phyloP scores from a whole-genome alignment of 768 basidiomycete genomes.

The Lactarius akahatsu region DNA sequence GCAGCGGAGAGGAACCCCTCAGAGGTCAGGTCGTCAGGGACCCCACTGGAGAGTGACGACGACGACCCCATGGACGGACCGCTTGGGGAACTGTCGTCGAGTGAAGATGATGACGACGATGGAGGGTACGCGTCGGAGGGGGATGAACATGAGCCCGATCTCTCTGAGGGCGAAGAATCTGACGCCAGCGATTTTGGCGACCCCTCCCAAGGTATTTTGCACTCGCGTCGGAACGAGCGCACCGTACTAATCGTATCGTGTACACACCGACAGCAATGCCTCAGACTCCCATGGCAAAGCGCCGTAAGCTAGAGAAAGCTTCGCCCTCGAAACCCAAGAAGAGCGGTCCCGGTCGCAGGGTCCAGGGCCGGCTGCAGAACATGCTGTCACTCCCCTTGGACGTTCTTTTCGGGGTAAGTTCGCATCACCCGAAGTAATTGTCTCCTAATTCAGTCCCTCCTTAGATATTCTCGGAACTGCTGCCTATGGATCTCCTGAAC shows the following conservation, averaged over 20 bases:
- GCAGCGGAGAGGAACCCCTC: not conserved
- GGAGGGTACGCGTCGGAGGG: not conserved
- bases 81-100: slow-evolving; percentile 5
- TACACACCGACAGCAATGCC: not conserved
- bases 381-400: slow-evolving; percentile 25
- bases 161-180: slow-evolving; percentile 6
- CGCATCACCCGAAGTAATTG: not conserved
- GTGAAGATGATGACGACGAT: slow-evolving; percentile 5
- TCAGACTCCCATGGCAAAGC: slow-evolving; percentile 3
- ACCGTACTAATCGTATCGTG: slow-evolving; percentile 8
- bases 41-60: slow-evolving; percentile 3
- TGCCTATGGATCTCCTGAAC: slow-evolving; percentile 26
- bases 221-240: not conserved
- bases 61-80: slow-evolving; percentile 18
- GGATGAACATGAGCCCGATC: slow-evolving; percentile 6
- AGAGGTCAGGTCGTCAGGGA: not conserved
- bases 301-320: slow-evolving; percentile 14
- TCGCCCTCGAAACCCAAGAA: slow-evolving; percentile 7
- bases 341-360: not conserved
- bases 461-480: slow-evolving; percentile 21
- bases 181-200: not conserved
- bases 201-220: slow-evolving; percentile 10
- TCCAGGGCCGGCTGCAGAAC: slow-evolving; percentile 25
- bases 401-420: slow-evolving; percentile 24
- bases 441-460: not conserved